Conservation (phyloP, 257 asterid genomes). For the Hygrophila difformis region DNA sequence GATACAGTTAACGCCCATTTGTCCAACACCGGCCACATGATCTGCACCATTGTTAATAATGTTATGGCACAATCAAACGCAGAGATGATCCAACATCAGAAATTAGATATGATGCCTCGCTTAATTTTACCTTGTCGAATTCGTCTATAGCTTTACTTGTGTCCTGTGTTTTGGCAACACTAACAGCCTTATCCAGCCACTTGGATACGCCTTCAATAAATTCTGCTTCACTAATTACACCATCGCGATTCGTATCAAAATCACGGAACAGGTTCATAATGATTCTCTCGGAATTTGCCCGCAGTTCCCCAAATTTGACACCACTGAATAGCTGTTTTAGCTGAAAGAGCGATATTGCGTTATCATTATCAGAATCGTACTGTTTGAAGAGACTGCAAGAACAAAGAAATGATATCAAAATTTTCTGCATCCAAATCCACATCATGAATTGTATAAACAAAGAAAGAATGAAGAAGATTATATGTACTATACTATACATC, state of each 20-base stretch:
- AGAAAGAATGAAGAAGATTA: not conserved
- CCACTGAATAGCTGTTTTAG: conserved; percentile 10
- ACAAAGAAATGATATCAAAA: not conserved
- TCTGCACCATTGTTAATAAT: too few relatives aligned
- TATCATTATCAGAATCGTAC: conserved; percentile 6
- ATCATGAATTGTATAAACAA: too few relatives aligned
- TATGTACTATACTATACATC: not conserved
- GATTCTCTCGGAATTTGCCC: not conserved
- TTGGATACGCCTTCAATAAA: conserved; percentile 11
- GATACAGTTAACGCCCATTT: too few relatives aligned
- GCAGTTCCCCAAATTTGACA: conserved; percentile 15
- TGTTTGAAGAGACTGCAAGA: conserved; percentile 16
- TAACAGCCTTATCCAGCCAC: conserved; percentile 6
- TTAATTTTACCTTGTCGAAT: conserved; percentile 5
- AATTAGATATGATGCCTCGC: too few relatives aligned
- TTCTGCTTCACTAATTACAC: conserved; percentile 11
- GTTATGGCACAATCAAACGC: too few relatives aligned
- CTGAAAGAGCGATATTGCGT: conserved; percentile 10
- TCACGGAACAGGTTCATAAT: conserved; percentile 14
- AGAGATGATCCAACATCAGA: too few relatives aligned
- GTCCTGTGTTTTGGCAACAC: conserved; percentile 5
- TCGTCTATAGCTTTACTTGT: conserved; percentile 6
- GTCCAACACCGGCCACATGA: too few relatives aligned
- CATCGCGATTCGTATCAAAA: conserved; percentile 15
- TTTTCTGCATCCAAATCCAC: too few relatives aligned